A percentile compares a stretch with the other conserved stretches of the same genome.
phyloP scores from a whole-genome alignment of 768 basidiomycete species.

The Omphalotus guepiniiformis region DNA sequence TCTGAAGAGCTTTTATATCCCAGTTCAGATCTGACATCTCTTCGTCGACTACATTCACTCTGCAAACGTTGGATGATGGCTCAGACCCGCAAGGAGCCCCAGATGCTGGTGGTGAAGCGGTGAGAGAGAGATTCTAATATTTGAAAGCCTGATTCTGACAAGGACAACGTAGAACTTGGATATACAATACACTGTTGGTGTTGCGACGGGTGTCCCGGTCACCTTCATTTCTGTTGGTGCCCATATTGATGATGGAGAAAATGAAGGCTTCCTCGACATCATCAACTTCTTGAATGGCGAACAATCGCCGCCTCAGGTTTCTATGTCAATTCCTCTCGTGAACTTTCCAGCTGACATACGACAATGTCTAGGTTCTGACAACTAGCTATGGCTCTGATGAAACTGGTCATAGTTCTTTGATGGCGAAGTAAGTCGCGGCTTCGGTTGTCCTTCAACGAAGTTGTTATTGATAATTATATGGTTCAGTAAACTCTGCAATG shows the following conservation, averaged over 20 bases:
- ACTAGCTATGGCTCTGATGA: conserved; percentile 52
- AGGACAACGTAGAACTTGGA: conserved; percentile 19
- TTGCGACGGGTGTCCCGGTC: conserved; percentile 29
- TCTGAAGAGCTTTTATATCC: conserved; percentile 20
- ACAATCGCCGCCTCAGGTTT: conserved; percentile 31
- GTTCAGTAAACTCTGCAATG: conserved; percentile 22
- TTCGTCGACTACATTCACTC: conserved; percentile 27
- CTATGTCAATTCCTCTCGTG: background rate
- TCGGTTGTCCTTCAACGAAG: background rate
- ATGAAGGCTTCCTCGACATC: conserved; percentile 31
- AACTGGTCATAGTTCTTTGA: conserved; percentile 27
- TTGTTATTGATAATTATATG: conserved; percentile 1
- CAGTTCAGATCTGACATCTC: conserved; percentile 26
- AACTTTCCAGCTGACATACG: background rate
- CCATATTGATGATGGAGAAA: conserved; percentile 22
- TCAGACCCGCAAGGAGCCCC: conserved; percentile 14
- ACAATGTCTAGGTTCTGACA: conserved; percentile 7
- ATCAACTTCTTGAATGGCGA: conserved; percentile 25
- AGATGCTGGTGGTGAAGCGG: conserved; percentile 31
- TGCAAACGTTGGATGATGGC: conserved; percentile 34
- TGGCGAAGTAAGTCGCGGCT: conserved; percentile 8
- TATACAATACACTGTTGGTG: conserved; percentile 33
- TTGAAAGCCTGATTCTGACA: too few relatives aligned
- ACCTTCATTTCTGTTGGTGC: conserved; percentile 31
- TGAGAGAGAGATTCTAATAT: conserved; percentile 15